phyloP scores from a whole-genome alignment of 2,329 filamentous ascomycete genomes.

The Cercospora nicotianae region DNA sequence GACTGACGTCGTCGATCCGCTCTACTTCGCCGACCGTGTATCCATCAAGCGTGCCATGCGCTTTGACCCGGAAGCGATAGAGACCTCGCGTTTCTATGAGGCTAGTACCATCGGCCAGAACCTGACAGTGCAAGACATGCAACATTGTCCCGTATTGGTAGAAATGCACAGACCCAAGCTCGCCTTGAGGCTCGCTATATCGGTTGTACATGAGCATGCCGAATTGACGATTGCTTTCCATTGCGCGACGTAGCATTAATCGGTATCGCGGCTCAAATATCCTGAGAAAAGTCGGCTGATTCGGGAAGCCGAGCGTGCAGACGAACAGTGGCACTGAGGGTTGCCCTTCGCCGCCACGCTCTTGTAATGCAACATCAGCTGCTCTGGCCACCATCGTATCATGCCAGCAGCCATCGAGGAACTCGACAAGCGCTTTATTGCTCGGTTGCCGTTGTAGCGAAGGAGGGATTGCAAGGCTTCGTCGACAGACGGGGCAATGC shows the following conservation, averaged over 20 bases:
- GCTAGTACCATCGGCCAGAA: slow-evolving; percentile 76
- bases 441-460: slow-evolving; percentile 52
- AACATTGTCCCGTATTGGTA: slow-evolving; percentile 76
- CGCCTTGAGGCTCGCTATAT: slow-evolving; percentile 53
- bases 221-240: slow-evolving; percentile 73
- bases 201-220: slow-evolving; percentile 78
- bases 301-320: slow-evolving; percentile 77
- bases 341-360: slow-evolving; percentile 56
- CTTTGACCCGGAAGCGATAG: slow-evolving; percentile 71
- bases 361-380: slow-evolving; percentile 58
- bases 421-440: slow-evolving; percentile 63
- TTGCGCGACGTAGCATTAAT: slow-evolving; percentile 78
- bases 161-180: slow-evolving; percentile 58
- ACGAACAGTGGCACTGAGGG: slow-evolving; percentile 73
- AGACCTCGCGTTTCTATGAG: slow-evolving; percentile 75
- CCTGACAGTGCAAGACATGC: slow-evolving; percentile 70
- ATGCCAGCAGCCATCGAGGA: slow-evolving; percentile 70
- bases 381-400: slow-evolving; percentile 62
- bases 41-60: slow-evolving; percentile 67
- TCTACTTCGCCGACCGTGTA: slow-evolving; percentile 76
- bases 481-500: slow-evolving; percentile 78
- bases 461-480: slow-evolving; percentile 57
- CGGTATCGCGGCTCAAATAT: slow-evolving; percentile 92
- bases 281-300: slow-evolving; percentile 81
- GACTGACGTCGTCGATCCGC: slow-evolving; percentile 75